Base-by-base conservation (phyloP, 345 rosid species). In the Ceriops tagal region DNA sequence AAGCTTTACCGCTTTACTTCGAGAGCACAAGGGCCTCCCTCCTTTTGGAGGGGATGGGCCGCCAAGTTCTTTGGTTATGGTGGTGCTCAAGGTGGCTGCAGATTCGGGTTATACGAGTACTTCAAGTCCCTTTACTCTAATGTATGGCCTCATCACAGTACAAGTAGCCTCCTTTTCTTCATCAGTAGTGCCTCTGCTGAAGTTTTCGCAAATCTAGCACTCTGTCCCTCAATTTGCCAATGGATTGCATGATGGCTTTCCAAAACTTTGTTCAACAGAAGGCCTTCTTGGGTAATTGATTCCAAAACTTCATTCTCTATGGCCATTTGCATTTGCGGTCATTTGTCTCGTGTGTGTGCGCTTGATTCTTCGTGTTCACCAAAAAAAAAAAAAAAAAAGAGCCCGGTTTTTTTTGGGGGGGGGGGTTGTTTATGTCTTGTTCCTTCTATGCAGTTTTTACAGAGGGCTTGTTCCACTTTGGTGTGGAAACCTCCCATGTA, bases 151-250 rank as follows among this genome's bases (percentile, higher is more conserved):
- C 77, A 85, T 24, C 51, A 68, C 74, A 83, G 68, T 20, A 80
- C 81, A 68, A 83, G 84, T 72, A 83, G 85, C 71, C 64, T 73
- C 22, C n/a, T 87, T 71, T 85, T 85, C 81, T 83, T 85, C 73
- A 58, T 83, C n/a, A 85, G 92, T 30, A 87, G 88, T 69, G 92
- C 88, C 11, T 83, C 89, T 69, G 88, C 89, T 72, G 85, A 87
- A 78, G 71, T 87, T 60, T 85, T 83, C 39, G 85, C 88, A 34
- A 85, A 83, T 67, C 46, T 83, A 53, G 85, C 82, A 43, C 83
- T 87, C 53, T 87, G 89, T 65, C 92, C 89, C 89, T 53, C 73
- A 15, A 60, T 87, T 87, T 32, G 88, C 86, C 16, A 83, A 80
- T 75, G 92, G 89, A 27, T 79, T 87, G 75, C 49, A 65, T 69